Conservation (phyloP, 1,139 yeast genomes). For the Suhomyces maxii region DNA sequence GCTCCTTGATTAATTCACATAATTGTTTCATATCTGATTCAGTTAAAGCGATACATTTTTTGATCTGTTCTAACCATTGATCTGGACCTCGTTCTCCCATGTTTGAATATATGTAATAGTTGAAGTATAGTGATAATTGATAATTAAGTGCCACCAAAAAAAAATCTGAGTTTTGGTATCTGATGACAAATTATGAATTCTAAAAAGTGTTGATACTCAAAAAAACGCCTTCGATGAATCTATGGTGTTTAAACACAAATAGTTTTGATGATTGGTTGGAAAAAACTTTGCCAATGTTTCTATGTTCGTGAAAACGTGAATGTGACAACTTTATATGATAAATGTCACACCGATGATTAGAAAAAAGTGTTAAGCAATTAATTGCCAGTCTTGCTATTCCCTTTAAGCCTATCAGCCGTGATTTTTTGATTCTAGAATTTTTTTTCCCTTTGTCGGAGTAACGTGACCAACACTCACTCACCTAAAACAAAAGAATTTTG, state of each 20-base stretch:
- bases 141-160: too few species aligned
- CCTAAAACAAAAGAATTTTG: neutral
- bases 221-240: too few species aligned
- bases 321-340: too few species aligned
- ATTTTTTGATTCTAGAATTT: conserved; percentile 8
- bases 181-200: neutral
- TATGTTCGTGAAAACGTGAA: too few species aligned
- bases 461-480: conserved; percentile 3
- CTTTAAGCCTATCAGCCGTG: conserved; percentile 4
- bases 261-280: too few species aligned
- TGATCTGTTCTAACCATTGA: conserved; percentile 92
- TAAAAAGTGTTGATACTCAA: too few species aligned
- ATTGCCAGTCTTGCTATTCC: conserved; percentile 1
- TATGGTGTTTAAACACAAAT: too few species aligned
- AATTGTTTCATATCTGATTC: conserved; percentile 95
- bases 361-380: neutral
- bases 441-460: conserved; percentile 9
- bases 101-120: neutral
- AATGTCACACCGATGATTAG: neutral
- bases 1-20: conserved; percentile 70
- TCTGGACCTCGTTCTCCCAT: conserved; percentile 90
- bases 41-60: conserved; percentile 82
- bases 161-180: too few species aligned
- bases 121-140: too few species aligned
- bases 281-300: too few species aligned